These are phyloP conservation scores for Physocladia obscura DNA, from an alignment of 192 early-diverging fungal species.

Conservation along the genomic window DNA sequence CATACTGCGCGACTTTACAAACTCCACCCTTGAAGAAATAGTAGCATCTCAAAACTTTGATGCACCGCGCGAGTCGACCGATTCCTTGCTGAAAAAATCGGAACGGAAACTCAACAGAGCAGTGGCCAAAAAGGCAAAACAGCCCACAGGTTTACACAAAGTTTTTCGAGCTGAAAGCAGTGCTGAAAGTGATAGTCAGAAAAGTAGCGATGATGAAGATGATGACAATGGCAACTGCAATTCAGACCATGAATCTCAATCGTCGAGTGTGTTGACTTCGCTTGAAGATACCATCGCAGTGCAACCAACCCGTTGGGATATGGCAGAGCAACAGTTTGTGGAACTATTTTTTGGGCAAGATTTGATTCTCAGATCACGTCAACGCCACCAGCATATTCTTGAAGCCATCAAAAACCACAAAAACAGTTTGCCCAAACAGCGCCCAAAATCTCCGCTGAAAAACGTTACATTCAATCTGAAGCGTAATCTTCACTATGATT, in stretches of 20 bases:
- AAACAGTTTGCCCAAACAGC: neutral
- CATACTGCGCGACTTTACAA: neutral
- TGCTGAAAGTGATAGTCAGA: neutral
- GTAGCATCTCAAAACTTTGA: neutral
- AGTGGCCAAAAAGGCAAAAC: neutral
- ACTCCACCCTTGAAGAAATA: slow-evolving; percentile 16
- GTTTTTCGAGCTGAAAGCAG: neutral
- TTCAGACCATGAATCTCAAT: no score
- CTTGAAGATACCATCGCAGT: neutral
- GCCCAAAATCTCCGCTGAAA: neutral
- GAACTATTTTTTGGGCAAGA: slow-evolving; percentile 30
- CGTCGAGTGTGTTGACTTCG: no score
- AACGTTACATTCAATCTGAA: slow-evolving; percentile 27
- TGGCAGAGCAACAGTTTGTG: slow-evolving; percentile 26
- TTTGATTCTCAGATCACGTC: slow-evolving; percentile 17
- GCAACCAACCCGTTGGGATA: slow-evolving; percentile 12
- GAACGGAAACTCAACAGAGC: neutral
- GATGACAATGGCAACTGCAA: no score
- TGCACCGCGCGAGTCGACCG: no score
- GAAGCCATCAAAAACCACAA: neutral
- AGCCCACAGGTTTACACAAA: neutral
- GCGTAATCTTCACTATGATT: slow-evolving; percentile 25
- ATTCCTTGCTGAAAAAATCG: no score
- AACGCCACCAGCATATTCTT: slow-evolving; percentile 18
- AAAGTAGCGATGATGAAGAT: neutral